These are phyloP conservation scores for Solanum habrochaites DNA, from an alignment of 257 asterid genomes.

Conservation along the genomic window DNA sequence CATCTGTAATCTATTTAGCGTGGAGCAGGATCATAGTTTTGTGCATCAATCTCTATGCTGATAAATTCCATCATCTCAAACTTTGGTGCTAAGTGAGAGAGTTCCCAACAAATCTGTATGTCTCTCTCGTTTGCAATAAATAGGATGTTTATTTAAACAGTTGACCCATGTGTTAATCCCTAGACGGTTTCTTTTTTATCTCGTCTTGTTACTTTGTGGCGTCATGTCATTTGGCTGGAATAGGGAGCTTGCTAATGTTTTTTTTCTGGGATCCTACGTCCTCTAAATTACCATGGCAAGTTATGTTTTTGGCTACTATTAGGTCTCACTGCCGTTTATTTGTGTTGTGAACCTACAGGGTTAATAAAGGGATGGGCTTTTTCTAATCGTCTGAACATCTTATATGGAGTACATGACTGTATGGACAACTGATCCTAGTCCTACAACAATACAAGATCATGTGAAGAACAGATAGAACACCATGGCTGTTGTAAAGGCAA, in stretches of 20 bases:
- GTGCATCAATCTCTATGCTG: constrained; percentile 43
- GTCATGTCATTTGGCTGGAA: neutral
- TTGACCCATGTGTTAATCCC: neutral
- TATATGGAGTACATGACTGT: neutral
- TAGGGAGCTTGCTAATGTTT: no score
- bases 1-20: constrained; percentile 36
- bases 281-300: neutral
- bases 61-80: constrained; percentile 58
- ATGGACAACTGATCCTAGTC: no score
- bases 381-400: neutral
- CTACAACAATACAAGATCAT: neutral
- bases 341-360: neutral
- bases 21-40: constrained; percentile 87
- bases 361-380: no score
- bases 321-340: neutral
- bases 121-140: neutral
- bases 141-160: neutral
- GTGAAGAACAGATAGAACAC: neutral
- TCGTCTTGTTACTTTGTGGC: neutral
- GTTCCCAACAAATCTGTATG: constrained; percentile 92
- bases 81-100: constrained; percentile 77
- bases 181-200: neutral
- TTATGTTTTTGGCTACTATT: neutral
- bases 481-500: neutral
- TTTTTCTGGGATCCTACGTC: neutral